A percentile compares a stretch with the other conserved stretches of the same genome.
phyloP scores from a whole-genome alignment of 2,329 filamentous ascomycete species.

The Fusarium sp. region DNA sequence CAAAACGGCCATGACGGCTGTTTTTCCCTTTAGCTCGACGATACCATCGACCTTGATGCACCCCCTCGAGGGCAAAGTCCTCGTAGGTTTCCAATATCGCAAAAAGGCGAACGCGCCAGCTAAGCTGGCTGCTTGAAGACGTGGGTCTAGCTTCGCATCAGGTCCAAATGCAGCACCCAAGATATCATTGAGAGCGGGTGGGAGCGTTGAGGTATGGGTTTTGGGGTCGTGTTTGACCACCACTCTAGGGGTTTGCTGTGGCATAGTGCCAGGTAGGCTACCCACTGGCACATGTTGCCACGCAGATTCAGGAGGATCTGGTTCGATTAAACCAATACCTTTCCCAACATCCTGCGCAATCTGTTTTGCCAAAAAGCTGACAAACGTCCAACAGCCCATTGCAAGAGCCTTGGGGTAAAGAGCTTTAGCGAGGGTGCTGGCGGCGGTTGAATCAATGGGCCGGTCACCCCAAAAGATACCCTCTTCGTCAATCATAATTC shows the following conservation, averaged over 20 bases:
- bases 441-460: constrained; percentile 61
- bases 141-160: constrained; percentile 52
- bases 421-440: constrained; percentile 59
- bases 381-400: constrained; percentile 64
- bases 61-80: constrained; percentile 60
- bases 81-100: constrained; percentile 61
- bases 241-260: constrained; percentile 43
- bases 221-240: constrained; percentile 43
- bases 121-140: constrained; percentile 49
- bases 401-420: constrained; percentile 66
- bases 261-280: constrained; percentile 36
- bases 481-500: constrained; percentile 63
- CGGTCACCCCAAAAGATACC: constrained; percentile 60
- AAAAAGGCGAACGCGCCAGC: constrained; percentile 53
- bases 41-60: constrained; percentile 65
- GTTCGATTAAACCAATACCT: constrained; percentile 57
- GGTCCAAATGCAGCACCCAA: constrained; percentile 45
- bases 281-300: constrained; percentile 50
- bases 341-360: constrained; percentile 58
- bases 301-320: constrained; percentile 44
- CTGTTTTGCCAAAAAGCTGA: constrained; percentile 60
- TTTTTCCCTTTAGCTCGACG: constrained; percentile 63
- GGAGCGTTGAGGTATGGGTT: constrained; percentile 40
- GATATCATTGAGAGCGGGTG: constrained; percentile 43
- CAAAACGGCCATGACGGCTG: constrained; percentile 62